Conservation (phyloP, 495 filamentous ascomycete genomes). For the Pseudoneurospora amorphoporcata region DNA sequence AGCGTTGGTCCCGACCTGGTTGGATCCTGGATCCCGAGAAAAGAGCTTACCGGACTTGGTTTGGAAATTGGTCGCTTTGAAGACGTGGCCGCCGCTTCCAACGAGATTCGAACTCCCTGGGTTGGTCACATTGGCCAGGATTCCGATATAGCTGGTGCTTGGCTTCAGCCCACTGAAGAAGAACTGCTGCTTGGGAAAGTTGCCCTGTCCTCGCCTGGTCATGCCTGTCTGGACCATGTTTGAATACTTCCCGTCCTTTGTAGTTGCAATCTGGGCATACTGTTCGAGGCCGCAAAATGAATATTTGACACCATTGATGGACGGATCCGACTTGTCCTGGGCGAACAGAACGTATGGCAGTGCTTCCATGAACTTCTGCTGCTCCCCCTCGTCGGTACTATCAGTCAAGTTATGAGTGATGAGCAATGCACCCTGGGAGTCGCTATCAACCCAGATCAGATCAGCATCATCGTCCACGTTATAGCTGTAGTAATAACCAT, state of each 20-base stretch:
- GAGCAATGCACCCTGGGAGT: conserved; percentile 63
- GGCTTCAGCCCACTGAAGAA: conserved; percentile 63
- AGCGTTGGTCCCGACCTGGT: background rate
- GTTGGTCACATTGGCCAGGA: conserved; percentile 48
- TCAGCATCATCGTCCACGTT: conserved; percentile 33
- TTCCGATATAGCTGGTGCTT: conserved; percentile 57
- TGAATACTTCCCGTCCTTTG: conserved; percentile 28
- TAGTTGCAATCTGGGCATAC: conserved; percentile 50
- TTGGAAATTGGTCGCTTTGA: conserved; percentile 50
- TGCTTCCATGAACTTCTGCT: conserved; percentile 45
- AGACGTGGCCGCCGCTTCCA: conserved; percentile 64
- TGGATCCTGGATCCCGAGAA: background rate
- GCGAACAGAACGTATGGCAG: conserved; percentile 74
- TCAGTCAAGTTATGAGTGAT: conserved; percentile 59
- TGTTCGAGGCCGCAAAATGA: conserved; percentile 65
- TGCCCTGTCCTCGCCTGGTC: conserved; percentile 50
- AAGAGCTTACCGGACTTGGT: conserved; percentile 63
- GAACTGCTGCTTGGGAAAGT: conserved; percentile 73
- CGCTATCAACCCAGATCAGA: conserved; percentile 69
- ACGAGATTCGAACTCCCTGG: conserved; percentile 45
- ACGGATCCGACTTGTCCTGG: conserved; percentile 48
- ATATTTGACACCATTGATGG: conserved; percentile 54
- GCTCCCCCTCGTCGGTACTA: conserved; percentile 26
- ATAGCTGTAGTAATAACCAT: conserved; percentile 58
- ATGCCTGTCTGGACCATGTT: conserved; percentile 49